Conservation (phyloP, 352 stramenopile genomes). For the Phytophthora hybrid region DNA sequence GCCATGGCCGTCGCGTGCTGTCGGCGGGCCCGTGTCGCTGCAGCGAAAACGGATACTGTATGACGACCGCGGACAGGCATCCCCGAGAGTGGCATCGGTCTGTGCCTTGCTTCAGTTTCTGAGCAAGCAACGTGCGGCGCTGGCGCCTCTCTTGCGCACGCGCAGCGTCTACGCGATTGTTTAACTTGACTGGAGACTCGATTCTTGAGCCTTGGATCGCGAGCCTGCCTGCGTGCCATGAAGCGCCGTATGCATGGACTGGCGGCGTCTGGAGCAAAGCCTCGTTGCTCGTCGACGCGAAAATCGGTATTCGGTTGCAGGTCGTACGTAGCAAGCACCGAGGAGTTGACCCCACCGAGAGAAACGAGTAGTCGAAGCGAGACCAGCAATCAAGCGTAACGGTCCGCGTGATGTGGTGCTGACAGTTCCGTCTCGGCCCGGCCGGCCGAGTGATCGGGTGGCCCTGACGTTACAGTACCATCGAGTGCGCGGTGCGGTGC, state of each 20-base stretch:
- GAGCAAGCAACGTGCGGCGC: slow-evolving; percentile 9
- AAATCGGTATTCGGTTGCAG: no score
- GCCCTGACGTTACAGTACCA: neutral
- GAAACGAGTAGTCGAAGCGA: no score
- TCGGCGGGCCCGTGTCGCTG: slow-evolving; percentile 5
- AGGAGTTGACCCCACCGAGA: no score
- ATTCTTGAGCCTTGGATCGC: neutral
- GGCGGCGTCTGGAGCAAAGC: neutral
- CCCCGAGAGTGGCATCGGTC: neutral
- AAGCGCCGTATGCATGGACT: neutral
- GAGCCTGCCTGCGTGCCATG: neutral
- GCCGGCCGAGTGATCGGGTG: neutral
- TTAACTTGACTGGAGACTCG: slow-evolving; percentile 13
- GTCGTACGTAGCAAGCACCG: no score
- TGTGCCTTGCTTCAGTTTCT: slow-evolving; percentile 13
- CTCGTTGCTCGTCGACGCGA: no score
- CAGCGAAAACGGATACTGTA: neutral
- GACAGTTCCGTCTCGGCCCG: neutral
- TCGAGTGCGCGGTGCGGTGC: neutral
- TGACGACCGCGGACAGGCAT: neutral
- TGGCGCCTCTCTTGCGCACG: neutral
- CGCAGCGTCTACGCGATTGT: slow-evolving; percentile 1
- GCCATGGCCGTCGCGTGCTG: neutral
- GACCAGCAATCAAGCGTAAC: no score
- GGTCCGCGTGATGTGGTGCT: neutral